Base-by-base conservation (phyloP, 1,284 basidiomycete genomes). In the Ceratobasidium sp. region DNA sequence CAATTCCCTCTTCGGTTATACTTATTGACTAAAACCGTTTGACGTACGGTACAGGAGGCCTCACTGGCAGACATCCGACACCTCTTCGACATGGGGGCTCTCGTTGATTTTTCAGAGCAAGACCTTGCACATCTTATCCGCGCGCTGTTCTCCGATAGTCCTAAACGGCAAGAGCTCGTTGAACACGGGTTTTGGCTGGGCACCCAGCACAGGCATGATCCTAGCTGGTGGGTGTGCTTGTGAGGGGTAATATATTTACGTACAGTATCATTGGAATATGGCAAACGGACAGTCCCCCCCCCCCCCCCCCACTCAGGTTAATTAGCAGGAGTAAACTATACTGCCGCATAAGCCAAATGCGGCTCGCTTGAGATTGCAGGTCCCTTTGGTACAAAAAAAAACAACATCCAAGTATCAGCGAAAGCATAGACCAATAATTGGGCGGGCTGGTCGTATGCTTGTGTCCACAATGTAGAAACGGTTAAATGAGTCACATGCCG, bases 41-140 rank as follows among this genome's bases (percentile, higher is more conserved):
- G 65, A 27, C 56, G 58, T 38, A 43, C 40, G 53, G 53, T 76
- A 58, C 73, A 93, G 93, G 92, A 94, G 78, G 94, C 93, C 0
- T 93, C 92, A n/a, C 87, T 98, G 76, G 92, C 88, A 35, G 96
- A 99, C 78, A 91, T 99, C 65, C 90, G 91, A 32, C 97, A 96
- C 78, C 85, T 99, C 15, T 94, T 96, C 76, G 93, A 96, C 73
- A 89, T 92, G 73, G 93, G 94, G 1, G 91, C 93, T 2, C 80
- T 99, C 72, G 87, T 96, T 35, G 96, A 99, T 79, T 99, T 96
- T 77, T 86, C 89, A 68, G 83, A 89, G 1, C 86, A 91, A 34
- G 96, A 98, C 79, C 83, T 99, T 1, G 87, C 89, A 34, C 84
- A 85, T 70, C 84, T 99, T 35, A 86, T 98, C 43, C 85, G 86